Evolutionary conservation across 164 flowering plant genomes (phyloP), one percentile per base, ranked within the genome.

Genomic region (Saururus chinensis): DNA sequence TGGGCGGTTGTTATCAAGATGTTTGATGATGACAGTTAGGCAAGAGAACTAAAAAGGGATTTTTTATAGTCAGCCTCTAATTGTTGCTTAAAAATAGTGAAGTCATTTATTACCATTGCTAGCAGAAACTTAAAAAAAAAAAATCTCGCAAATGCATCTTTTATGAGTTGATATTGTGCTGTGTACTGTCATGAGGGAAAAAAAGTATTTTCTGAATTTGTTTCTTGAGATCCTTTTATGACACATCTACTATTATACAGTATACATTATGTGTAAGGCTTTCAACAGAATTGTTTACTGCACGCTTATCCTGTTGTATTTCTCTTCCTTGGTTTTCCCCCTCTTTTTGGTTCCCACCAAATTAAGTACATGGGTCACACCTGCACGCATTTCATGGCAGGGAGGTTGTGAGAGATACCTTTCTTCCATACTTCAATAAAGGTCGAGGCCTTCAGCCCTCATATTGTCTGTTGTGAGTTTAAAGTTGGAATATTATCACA

Each of bases 371-470:
- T 57, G 52, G 58, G 19, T 70, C 41, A 53, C 62, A 53, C 69
- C 23, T 65, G 59, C 61, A 37, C 64, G 48, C 51, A 62, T 60
- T 51, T 66, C 72, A 61, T 59, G 76, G 74, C 92, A 93, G 97
- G 81, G 77, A 84, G 62, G 80, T 86, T 68, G 91, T 88, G 19
- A 83, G 62, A 70, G 64, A 26, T 60, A 68, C 80, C 64, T 85
- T 93, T 64, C 61, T 51, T 59, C 87, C 96, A 52, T 76, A 81
- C 72, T 90, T 93, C 68, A 79, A 83, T 23, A 74, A 79, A 73
- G 86, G 95, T 93, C 72, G 70, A 23, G 70, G 37, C 59, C 60
- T 51, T 21, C 53, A 22, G 9, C 25, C 24, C n/a, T 62, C 11
- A 40, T 51, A n/a, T n/a, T n/a, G n/a, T n/a, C n/a, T n/a, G n/a